Evolutionary conservation across 2,329 filamentous ascomycete species (phyloP).

Genomic region (Huntiella savannae): DNA sequence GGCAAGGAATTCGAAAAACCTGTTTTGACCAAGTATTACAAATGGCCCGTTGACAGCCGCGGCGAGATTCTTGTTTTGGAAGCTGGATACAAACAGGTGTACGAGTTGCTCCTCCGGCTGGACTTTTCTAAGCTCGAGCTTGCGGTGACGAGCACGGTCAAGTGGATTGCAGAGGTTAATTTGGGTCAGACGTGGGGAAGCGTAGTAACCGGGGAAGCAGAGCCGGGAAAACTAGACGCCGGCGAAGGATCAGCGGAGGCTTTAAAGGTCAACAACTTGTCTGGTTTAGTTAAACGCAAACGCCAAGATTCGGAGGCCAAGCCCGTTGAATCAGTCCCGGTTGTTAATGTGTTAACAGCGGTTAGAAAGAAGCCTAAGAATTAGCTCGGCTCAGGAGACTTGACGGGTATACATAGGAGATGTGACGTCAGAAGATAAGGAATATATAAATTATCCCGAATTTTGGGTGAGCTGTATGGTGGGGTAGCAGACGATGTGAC

Average conservation of each 20-base stretch:
- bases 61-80: conserved; percentile 46
- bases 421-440: no score
- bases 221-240: not conserved
- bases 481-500: no score
- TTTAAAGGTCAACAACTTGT: conserved; percentile 26
- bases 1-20: conserved; percentile 31
- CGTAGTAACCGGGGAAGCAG: conserved; percentile 3
- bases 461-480: no score
- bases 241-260: not conserved
- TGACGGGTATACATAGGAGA: no score
- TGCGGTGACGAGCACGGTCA: conserved; percentile 42
- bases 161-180: conserved; percentile 52
- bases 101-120: conserved; percentile 51
- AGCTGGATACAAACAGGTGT: conserved; percentile 44
- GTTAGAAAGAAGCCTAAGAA: conserved; percentile 39
- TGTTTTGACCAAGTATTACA: conserved; percentile 40
- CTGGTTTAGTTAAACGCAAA: conserved; percentile 30
- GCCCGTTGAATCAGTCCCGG: conserved; percentile 12
- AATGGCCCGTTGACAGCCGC: conserved; percentile 42
- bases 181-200: conserved; percentile 12
- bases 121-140: conserved; percentile 51
- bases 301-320: conserved; percentile 8
- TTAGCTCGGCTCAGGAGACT: not conserved
- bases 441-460: no score
- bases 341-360: conserved; percentile 28